Evolutionary conservation across 768 basidiomycete genomes (phyloP).

Genomic region (Melanogaster broomeanus): DNA sequence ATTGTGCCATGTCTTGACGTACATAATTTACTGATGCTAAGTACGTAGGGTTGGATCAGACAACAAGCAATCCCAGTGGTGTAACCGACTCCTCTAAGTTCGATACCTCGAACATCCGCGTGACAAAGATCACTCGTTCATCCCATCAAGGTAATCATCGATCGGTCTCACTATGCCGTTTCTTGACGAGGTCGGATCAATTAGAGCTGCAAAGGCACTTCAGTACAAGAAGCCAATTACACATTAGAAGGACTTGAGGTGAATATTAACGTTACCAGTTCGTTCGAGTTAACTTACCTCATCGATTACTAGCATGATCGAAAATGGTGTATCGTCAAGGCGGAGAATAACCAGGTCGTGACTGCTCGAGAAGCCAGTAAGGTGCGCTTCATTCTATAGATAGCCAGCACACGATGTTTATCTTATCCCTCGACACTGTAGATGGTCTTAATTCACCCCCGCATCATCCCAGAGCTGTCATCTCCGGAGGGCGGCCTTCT

Average conservation of each 20-base stretch:
- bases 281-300: conserved; percentile 2
- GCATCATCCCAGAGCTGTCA: conserved; percentile 46
- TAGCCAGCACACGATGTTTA: neutral
- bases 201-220: conserved; percentile 73
- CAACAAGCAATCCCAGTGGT: neutral
- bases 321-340: conserved; percentile 68
- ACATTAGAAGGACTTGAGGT: conserved; percentile 70
- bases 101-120: conserved; percentile 37
- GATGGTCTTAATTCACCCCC: conserved; percentile 70
- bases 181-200: neutral
- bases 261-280: conserved; percentile 9
- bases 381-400: conserved; percentile 35
- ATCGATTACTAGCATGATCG: conserved; percentile 61
- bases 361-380: conserved; percentile 69
- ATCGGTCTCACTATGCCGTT: neutral
- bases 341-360: conserved; percentile 50
- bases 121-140: conserved; percentile 64
- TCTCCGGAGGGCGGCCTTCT: conserved; percentile 51
- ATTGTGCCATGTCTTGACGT: neutral
- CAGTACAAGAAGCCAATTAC: conserved; percentile 56
- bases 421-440: conserved; percentile 22
- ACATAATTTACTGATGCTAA: conserved; percentile 6
- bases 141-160: conserved; percentile 59
- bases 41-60: conserved; percentile 9
- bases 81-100: conserved; percentile 17